A percentile compares a stretch with the other conserved stretches of the same genome.
phyloP scores from a whole-genome alignment of 1,284 basidiomycete genomes.

The Blastosporella zonata region DNA sequence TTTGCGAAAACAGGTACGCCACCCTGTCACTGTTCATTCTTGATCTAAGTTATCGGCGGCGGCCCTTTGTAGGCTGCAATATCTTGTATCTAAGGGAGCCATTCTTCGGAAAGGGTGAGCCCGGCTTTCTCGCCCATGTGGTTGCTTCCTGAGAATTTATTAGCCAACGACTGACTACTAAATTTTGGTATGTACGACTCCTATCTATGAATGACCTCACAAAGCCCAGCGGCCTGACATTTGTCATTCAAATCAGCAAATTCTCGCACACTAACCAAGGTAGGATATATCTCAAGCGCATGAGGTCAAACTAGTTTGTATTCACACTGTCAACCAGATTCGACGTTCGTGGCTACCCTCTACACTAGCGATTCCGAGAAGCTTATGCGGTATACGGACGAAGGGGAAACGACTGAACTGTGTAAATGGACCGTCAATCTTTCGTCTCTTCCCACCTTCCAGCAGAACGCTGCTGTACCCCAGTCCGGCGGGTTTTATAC shows the following conservation, averaged over 20 bases:
- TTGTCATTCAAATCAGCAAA: conserved; percentile 47
- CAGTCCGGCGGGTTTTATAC: conserved; percentile 71
- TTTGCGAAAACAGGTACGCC: conserved; percentile 76
- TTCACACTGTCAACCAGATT: conserved; percentile 43
- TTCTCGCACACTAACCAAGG: conserved; percentile 67
- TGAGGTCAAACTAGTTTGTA: neutral
- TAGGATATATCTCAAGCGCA: conserved; percentile 27
- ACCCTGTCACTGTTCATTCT: conserved; percentile 17
- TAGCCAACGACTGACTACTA: conserved; percentile 74
- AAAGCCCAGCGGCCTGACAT: neutral
- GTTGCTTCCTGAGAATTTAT: conserved; percentile 15
- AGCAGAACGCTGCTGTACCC: conserved; percentile 55
- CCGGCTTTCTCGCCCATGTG: conserved; percentile 11
- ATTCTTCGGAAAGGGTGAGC: conserved; percentile 76
- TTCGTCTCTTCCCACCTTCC: conserved; percentile 70
- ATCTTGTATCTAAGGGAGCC: conserved; percentile 78
- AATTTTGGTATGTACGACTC: conserved; percentile 58
- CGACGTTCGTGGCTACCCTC: conserved; percentile 71
- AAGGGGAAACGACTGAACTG: conserved; percentile 70
- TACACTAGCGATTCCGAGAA: conserved; percentile 72
- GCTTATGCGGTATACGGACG: conserved; percentile 78
- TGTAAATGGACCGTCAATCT: conserved; percentile 87
- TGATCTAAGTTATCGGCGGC: conserved; percentile 25
- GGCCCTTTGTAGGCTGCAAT: conserved; percentile 58
- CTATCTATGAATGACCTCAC: conserved; percentile 8